These are phyloP conservation scores for Rhypophila decipiens DNA, from an alignment of 495 filamentous ascomycete species.

Conservation along the genomic window DNA sequence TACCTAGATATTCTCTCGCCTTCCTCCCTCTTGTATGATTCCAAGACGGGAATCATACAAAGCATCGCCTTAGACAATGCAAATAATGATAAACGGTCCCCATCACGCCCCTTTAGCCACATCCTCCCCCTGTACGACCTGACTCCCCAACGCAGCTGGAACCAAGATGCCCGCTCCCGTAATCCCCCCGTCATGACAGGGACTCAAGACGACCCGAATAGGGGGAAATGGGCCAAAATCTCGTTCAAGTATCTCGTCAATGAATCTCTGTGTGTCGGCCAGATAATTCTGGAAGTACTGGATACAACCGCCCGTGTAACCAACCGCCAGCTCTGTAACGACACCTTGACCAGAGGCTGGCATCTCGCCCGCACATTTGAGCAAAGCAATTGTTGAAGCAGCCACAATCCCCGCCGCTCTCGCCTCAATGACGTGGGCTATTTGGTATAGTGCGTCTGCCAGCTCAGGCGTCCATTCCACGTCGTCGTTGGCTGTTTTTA, in stretches of 20 bases:
- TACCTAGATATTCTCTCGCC: no score
- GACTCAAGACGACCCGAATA: constrained; percentile 57
- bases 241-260: constrained; percentile 56
- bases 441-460: constrained; percentile 50
- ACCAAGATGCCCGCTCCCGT: constrained; percentile 70
- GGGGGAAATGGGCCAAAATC: constrained; percentile 45
- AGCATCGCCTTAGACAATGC: background rate
- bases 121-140: background rate
- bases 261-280: constrained; percentile 57
- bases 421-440: constrained; percentile 58
- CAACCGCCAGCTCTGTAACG: constrained; percentile 55
- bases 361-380: constrained; percentile 62
- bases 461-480: constrained; percentile 56
- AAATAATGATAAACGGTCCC: background rate
- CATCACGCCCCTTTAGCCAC: background rate
- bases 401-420: constrained; percentile 68
- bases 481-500: constrained; percentile 24
- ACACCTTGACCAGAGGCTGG: constrained; percentile 9
- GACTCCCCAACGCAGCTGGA: constrained; percentile 35
- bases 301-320: constrained; percentile 74
- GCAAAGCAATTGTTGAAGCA: constrained; percentile 61
- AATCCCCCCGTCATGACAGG: constrained; percentile 70
- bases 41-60: no score
- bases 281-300: constrained; percentile 70
- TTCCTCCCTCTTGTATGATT: no score